Percentiles rank a stretch among this genome's conserved stretches.
Conservation (phyloP, 225 moss, liverwort and hornwort genomes). For the Polytrichum formosum region DNA sequence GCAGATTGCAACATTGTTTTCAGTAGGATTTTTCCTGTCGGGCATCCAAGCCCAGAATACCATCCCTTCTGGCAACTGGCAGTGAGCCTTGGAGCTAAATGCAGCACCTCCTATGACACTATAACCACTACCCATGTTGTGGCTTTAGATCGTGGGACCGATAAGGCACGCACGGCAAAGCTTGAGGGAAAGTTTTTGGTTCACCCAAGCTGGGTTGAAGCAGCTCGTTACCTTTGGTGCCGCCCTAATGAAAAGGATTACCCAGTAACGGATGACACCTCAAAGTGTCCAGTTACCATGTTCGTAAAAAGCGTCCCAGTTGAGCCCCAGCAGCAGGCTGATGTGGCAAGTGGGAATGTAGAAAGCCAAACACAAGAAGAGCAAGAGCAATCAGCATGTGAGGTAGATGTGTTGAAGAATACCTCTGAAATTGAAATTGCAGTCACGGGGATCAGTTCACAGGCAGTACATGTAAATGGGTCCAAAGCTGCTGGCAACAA, state of each 20-base stretch:
- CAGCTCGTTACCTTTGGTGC: constrained; percentile 84
- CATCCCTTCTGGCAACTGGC: constrained; percentile 81
- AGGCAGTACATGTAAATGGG: constrained; percentile 32
- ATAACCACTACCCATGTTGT: constrained; percentile 72
- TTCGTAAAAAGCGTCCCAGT: constrained; percentile 62
- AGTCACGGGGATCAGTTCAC: constrained; percentile 4
- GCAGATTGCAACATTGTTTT: constrained; percentile 76
- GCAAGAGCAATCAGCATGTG: not conserved
- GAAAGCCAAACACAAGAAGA: not conserved
- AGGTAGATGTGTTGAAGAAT: not conserved
- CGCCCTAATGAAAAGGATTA: constrained; percentile 74
- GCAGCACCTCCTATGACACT: constrained; percentile 45
- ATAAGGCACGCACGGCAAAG: constrained; percentile 83
- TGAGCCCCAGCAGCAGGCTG: constrained; percentile 26
- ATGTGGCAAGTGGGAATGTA: constrained; percentile 9
- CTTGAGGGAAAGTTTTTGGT: constrained; percentile 62
- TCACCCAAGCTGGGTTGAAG: constrained; percentile 93
- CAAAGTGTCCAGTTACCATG: constrained; percentile 33
- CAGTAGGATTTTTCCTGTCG: constrained; percentile 72
- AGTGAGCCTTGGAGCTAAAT: constrained; percentile 75
- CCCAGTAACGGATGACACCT: constrained; percentile 58
- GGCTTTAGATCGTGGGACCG: constrained; percentile 71
- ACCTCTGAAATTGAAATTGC: constrained; percentile 8
- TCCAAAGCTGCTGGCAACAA: constrained; percentile 6
- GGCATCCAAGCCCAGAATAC: constrained; percentile 49